phyloP scores from a whole-genome alignment of 179 eudicot species.

The Spergularia azorica region DNA sequence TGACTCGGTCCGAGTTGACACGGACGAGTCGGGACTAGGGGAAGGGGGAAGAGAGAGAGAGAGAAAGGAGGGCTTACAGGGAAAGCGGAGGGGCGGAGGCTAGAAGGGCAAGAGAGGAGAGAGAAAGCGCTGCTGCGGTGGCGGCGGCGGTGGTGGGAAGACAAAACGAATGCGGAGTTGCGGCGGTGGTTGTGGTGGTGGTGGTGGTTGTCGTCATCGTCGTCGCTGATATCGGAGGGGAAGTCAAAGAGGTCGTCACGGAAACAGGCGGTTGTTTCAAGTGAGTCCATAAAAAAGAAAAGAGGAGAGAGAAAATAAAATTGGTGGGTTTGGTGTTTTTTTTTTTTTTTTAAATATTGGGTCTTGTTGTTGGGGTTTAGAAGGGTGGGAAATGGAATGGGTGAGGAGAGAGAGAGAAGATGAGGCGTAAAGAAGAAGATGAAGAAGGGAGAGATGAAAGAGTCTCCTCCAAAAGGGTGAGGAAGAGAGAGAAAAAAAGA shows the following conservation, averaged over 20 bases:
- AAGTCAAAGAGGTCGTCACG: constrained; percentile 61
- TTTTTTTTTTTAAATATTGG: no score
- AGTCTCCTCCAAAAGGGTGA: background rate
- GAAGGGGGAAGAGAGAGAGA: background rate
- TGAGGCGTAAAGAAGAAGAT: background rate
- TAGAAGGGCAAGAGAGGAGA: constrained; percentile 21
- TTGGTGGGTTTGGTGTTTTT: no score
- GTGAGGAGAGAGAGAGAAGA: background rate
- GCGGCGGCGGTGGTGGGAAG: background rate
- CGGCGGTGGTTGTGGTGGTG: constrained; percentile 23
- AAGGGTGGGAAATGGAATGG: constrained; percentile 1
- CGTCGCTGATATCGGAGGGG: constrained; percentile 42
- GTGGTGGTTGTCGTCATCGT: constrained; percentile 30
- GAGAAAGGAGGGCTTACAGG: constrained; percentile 42
- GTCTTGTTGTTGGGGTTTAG: background rate
- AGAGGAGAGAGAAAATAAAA: background rate
- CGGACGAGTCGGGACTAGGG: background rate
- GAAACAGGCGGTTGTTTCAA: constrained; percentile 34
- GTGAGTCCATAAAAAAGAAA: constrained; percentile 34
- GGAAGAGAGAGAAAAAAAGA: background rate
- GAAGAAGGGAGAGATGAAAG: background rate
- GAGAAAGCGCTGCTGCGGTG: constrained; percentile 26
- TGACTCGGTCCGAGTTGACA: background rate
- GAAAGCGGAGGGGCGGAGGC: constrained; percentile 9
- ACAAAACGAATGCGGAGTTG: constrained; percentile 8